phyloP scores from a whole-genome alignment of 768 basidiomycete species.

The Termitomyces sp. region DNA sequence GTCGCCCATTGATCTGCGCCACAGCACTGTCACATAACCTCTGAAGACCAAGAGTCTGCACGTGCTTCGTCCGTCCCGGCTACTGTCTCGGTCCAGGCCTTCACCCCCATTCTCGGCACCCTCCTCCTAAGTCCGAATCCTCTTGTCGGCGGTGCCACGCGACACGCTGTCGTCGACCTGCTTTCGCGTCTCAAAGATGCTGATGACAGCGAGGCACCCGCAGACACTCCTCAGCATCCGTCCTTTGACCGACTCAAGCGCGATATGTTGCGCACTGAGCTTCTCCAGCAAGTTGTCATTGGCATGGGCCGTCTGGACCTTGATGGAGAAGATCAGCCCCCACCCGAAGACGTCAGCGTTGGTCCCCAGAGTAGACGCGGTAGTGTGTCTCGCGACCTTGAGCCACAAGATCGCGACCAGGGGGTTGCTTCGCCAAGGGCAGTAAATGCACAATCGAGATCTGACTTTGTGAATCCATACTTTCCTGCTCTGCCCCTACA shows the following conservation, averaged over 20 bases:
- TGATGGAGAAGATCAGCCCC: slow-evolving; percentile 21
- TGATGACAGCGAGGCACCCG: slow-evolving; percentile 37
- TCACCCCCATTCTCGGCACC: slow-evolving; percentile 88
- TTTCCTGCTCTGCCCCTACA: slow-evolving; percentile 37
- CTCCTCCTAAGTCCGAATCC: slow-evolving; percentile 79
- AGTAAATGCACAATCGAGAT: slow-evolving; percentile 1
- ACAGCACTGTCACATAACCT: slow-evolving; percentile 65
- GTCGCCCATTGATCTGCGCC: slow-evolving; percentile 7
- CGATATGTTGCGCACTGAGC: slow-evolving; percentile 70
- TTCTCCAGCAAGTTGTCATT: slow-evolving; percentile 82
- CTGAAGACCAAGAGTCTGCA: slow-evolving; percentile 31
- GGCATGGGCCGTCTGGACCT: slow-evolving; percentile 77
- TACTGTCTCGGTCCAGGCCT: slow-evolving; percentile 74
- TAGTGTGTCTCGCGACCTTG: neutral
- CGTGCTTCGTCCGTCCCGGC: slow-evolving; percentile 29
- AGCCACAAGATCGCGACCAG: neutral
- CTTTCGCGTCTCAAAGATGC: slow-evolving; percentile 64
- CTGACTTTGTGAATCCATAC: slow-evolving; percentile 43
- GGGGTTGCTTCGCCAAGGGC: neutral
- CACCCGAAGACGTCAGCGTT: neutral
- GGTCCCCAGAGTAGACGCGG: neutral
- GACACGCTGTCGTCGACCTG: slow-evolving; percentile 74
- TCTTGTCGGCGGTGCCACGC: slow-evolving; percentile 65
- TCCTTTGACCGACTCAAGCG: slow-evolving; percentile 54
- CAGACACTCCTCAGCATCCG: slow-evolving; percentile 28